Conservation (phyloP, 2,329 filamentous ascomycete genomes). For the Aspergillus glaucus region DNA sequence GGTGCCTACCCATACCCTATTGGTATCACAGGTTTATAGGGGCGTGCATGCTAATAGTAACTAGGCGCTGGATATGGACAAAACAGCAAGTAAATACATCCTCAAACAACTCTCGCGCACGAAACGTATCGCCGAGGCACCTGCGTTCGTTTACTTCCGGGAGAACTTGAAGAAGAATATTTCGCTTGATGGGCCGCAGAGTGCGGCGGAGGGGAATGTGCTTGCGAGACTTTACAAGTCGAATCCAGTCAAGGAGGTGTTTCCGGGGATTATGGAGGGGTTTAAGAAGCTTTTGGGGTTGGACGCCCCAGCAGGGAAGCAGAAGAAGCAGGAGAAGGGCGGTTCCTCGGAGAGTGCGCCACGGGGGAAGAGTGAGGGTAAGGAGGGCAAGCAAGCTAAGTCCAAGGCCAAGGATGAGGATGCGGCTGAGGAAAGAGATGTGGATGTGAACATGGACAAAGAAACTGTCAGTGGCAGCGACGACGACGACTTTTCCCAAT, state of each 20-base stretch:
- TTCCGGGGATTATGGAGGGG: slow-evolving; percentile 42
- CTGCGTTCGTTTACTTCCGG: slow-evolving; percentile 40
- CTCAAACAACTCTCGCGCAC: slow-evolving; percentile 52
- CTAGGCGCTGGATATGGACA: slow-evolving; percentile 46
- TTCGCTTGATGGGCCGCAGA: slow-evolving; percentile 31
- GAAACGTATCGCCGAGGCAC: slow-evolving; percentile 50
- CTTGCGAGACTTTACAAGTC: slow-evolving; percentile 55
- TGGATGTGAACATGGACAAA: slow-evolving; percentile 15
- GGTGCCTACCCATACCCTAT: slow-evolving; percentile 23
- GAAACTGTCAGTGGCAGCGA: slow-evolving; percentile 14
- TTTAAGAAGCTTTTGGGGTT: slow-evolving; percentile 36
- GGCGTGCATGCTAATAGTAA: slow-evolving; percentile 5
- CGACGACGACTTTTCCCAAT: slow-evolving; percentile 24
- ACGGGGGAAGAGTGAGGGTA: slow-evolving; percentile 4
- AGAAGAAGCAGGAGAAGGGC: slow-evolving; percentile 6
- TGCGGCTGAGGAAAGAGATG: slow-evolving; percentile 6
- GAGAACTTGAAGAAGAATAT: slow-evolving; percentile 28
- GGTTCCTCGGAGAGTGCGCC: not conserved
- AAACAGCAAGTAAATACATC: slow-evolving; percentile 48
- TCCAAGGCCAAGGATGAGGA: not conserved
- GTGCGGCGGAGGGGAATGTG: slow-evolving; percentile 50
- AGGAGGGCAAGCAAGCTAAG: slow-evolving; percentile 2
- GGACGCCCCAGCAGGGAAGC: slow-evolving; percentile 17
- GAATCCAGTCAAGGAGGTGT: slow-evolving; percentile 50
- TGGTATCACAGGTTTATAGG: not conserved